Conservation (phyloP, 306 rosid species). For the Vicia sativa region DNA sequence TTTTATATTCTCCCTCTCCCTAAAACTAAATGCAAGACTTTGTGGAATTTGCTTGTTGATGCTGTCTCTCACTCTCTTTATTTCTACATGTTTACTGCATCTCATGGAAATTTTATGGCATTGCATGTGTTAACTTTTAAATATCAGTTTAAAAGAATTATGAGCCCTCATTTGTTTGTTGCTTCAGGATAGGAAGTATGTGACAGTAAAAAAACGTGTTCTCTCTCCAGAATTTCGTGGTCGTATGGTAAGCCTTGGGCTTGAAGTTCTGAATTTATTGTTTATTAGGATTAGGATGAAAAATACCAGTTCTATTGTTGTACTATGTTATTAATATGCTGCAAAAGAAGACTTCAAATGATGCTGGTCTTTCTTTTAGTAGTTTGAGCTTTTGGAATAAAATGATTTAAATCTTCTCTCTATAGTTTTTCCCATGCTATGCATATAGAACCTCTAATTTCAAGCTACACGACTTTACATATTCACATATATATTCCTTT, state of each 20-base stretch:
- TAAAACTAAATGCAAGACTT: slow-evolving; percentile 1
- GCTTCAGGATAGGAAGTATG: slow-evolving; percentile 81
- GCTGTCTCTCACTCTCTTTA: slow-evolving; percentile 3
- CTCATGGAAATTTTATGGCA: slow-evolving; percentile 10
- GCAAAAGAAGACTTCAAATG: background rate
- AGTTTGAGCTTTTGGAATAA: slow-evolving; percentile 25
- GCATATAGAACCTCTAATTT: slow-evolving; percentile 1
- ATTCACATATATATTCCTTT: background rate
- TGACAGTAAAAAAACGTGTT: slow-evolving; percentile 77
- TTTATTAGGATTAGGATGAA: slow-evolving; percentile 16
- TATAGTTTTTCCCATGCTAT: background rate
- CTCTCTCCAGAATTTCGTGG: slow-evolving; percentile 95
- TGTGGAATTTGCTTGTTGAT: slow-evolving; percentile 27
- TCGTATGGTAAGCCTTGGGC: slow-evolving; percentile 78
- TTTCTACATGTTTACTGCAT: slow-evolving; percentile 28
- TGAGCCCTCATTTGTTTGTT: slow-evolving; percentile 60
- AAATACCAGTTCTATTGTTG: slow-evolving; percentile 4
- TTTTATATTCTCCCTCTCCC: background rate
- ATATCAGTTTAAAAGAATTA: slow-evolving; percentile 30
- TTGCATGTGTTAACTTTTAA: slow-evolving; percentile 20
- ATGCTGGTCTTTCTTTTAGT: slow-evolving; percentile 10
- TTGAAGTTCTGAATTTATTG: slow-evolving; percentile 26
- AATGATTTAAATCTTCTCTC: slow-evolving; percentile 1
- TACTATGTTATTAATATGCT: slow-evolving; percentile 24
- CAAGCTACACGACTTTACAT: background rate